Conservation (phyloP, 2,329 filamentous ascomycete genomes). For the Mollisiaceae sp. region DNA sequence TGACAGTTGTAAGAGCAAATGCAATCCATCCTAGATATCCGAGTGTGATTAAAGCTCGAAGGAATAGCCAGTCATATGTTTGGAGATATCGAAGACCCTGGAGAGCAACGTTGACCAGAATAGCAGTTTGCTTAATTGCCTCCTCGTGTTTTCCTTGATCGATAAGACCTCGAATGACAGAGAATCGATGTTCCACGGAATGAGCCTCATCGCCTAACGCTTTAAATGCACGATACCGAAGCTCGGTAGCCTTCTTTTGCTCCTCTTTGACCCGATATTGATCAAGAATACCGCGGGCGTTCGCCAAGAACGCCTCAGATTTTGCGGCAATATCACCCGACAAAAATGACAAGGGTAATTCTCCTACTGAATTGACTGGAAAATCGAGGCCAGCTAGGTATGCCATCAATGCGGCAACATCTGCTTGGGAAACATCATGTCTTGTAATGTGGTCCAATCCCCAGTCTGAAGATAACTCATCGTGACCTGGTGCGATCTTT, state of each 20-base stretch:
- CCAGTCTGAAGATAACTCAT: slow-evolving; percentile 93
- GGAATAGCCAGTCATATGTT: slow-evolving; percentile 97
- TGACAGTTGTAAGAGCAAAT: slow-evolving; percentile 85
- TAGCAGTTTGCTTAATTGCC: slow-evolving; percentile 78
- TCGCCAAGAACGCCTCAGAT: slow-evolving; percentile 81
- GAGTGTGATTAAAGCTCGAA: slow-evolving; percentile 83
- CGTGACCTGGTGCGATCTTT: slow-evolving; percentile 75
- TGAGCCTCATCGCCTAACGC: slow-evolving; percentile 68
- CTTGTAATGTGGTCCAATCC: slow-evolving; percentile 77
- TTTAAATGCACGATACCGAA: slow-evolving; percentile 79
- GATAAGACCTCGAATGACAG: slow-evolving; percentile 72
- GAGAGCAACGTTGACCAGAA: slow-evolving; percentile 77
- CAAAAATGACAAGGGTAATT: slow-evolving; percentile 84
- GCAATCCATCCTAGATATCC: slow-evolving; percentile 97
- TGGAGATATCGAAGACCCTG: slow-evolving; percentile 91
- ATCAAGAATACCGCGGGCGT: slow-evolving; percentile 86
- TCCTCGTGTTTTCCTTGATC: slow-evolving; percentile 68
- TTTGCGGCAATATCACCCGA: slow-evolving; percentile 76
- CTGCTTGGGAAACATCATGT: slow-evolving; percentile 92
- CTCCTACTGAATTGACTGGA: slow-evolving; percentile 94
- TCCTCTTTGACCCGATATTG: slow-evolving; percentile 96
- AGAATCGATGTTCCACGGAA: slow-evolving; percentile 69
- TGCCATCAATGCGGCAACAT: slow-evolving; percentile 94
- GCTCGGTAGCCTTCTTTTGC: slow-evolving; percentile 74
- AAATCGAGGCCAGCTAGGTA: slow-evolving; percentile 88